These are phyloP conservation scores for Paramecium pentaurelia DNA, from an alignment of 73 alveolate genomes.

Conservation along the genomic window DNA sequence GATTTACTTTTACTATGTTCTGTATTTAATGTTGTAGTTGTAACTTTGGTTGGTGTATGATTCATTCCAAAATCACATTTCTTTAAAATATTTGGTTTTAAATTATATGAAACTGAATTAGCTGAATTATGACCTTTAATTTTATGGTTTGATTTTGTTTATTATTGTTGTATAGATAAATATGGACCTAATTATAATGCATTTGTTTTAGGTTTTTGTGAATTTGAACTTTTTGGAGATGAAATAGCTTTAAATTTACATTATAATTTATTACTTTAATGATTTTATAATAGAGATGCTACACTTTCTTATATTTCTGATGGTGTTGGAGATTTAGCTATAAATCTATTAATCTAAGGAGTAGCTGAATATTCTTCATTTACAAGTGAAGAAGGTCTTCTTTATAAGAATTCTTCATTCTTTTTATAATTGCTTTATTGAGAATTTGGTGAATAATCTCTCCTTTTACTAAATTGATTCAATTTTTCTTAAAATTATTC, in stretches of 20 bases:
- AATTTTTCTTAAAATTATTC: not conserved
- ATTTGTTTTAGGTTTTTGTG: not conserved
- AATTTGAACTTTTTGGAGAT: not conserved
- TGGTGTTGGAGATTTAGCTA: not conserved
- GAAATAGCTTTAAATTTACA: not conserved
- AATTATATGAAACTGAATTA: conserved; percentile 3
- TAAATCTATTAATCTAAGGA: not conserved
- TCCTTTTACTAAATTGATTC: not conserved
- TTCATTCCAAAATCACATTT: not conserved
- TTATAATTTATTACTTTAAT: not conserved
- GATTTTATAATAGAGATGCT: not conserved
- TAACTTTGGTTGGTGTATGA: conserved; percentile 28
- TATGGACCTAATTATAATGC: not conserved
- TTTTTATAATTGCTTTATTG: not conserved
- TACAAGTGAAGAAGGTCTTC: not conserved
- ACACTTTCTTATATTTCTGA: conserved; percentile 5
- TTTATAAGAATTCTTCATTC: not conserved
- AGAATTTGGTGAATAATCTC: conserved; percentile 31
- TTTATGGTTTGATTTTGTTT: not conserved
- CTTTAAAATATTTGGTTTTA: not conserved
- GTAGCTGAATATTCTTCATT: not conserved
- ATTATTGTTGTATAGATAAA: not conserved
- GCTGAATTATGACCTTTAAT: conserved; percentile 21
- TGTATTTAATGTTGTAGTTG: not conserved
- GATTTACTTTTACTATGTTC: conserved; percentile 48